Conservation (phyloP, 768 basidiomycete species). For the Pleurotus giganteus region DNA sequence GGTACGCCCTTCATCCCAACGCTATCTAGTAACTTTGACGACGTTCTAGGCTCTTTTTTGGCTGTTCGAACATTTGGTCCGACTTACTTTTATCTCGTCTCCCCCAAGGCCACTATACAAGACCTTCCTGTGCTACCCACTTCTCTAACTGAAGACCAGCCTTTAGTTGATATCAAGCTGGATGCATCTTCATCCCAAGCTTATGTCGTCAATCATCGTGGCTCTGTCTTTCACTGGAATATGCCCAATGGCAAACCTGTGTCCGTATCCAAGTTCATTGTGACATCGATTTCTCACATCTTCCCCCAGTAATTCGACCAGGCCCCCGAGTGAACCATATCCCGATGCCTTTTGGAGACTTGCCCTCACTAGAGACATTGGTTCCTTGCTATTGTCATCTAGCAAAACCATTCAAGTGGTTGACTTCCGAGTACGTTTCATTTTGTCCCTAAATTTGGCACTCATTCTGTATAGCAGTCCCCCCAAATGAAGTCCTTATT, state of each 20-base stretch:
- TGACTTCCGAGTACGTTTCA: slow-evolving; percentile 54
- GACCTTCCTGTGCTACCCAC: slow-evolving; percentile 37
- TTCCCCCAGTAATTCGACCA: too few species aligned
- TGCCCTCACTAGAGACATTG: slow-evolving; percentile 28
- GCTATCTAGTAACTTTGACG: neutral
- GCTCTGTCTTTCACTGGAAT: slow-evolving; percentile 48
- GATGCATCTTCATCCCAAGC: slow-evolving; percentile 29
- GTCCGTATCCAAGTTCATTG: slow-evolving; percentile 6
- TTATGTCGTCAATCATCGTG: slow-evolving; percentile 47
- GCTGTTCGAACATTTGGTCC: slow-evolving; percentile 48
- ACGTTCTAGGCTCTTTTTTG: slow-evolving; percentile 25
- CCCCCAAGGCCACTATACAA: slow-evolving; percentile 14
- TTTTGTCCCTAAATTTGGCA: neutral
- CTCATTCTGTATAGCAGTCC: slow-evolving; percentile 24
- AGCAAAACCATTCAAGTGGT: slow-evolving; percentile 38
- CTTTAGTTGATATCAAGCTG: slow-evolving; percentile 48
- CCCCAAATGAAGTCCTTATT: slow-evolving; percentile 29
- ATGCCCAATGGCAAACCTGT: slow-evolving; percentile 40
- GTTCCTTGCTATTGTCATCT: slow-evolving; percentile 47
- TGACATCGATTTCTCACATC: slow-evolving; percentile 4
- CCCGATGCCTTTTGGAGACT: slow-evolving; percentile 53
- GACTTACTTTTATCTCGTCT: slow-evolving; percentile 34
- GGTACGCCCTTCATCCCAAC: neutral
- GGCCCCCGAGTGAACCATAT: slow-evolving; percentile 1
- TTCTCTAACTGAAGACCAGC: slow-evolving; percentile 37